Evolutionary conservation across 495 filamentous ascomycete species (phyloP), one percentile per base, ranked within the genome.

Genomic region (Thozetella sp.): DNA sequence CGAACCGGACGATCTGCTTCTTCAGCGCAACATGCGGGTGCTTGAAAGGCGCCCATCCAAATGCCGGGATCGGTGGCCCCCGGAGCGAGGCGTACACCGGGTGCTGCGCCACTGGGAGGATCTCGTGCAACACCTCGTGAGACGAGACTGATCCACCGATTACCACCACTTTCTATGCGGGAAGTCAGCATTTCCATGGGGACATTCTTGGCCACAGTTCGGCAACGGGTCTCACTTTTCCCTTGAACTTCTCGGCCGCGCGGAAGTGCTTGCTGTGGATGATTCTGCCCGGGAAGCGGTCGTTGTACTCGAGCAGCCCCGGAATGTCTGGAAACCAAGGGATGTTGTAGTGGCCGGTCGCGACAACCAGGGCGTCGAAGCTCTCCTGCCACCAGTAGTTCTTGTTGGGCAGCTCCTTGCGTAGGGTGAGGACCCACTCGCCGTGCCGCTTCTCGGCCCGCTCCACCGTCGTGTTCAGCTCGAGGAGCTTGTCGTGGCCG

Each of bases 11-110:
- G 50, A 83, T 79, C 27, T 78, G 75, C 25, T 82, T 76, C 53
- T 80, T 81, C 2, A 80, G 68, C 2, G 70, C 51, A 54, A 81
- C 80, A 20, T 77, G 64, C 0, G 83, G 83, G 51, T 85, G 77
- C 45, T 73, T 63, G 68, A 84, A 87, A 2, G 50, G 80, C 73
- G 59, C 67, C 72, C 73, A 73, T 13, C 72, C 70, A 27, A 69
- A 74, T 1, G 67, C 63, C 20, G 67, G 70, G 22, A 72, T 68
- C 6, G 72, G 71, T 11, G 68, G 67, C 1, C 67, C 64, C 17
- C 70, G 45, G 20, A 74, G 37, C 3, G 69, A 69, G 2, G 67
- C 67, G 25, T 64, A 63, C 2, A 74, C 65, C 4, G 69, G 71
- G 19, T 62, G 61, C 23, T 68, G 30, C 0, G 67, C 71, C 25